These are phyloP conservation scores for Calcarisporium arbuscula DNA, from an alignment of 2,329 filamentous ascomycete genomes.

Conservation along the genomic window DNA sequence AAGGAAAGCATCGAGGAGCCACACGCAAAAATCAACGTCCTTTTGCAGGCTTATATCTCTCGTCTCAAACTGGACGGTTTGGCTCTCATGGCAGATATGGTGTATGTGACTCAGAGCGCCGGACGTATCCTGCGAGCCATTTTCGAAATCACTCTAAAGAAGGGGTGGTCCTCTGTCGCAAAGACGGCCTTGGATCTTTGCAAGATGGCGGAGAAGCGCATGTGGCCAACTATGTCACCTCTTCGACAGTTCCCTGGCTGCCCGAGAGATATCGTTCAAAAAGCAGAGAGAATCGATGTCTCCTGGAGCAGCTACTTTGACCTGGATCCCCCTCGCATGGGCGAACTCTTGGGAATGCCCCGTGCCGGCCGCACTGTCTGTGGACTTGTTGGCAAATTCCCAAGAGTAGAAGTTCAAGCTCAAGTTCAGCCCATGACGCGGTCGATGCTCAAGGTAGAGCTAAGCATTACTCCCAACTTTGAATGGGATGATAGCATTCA, in stretches of 20 bases:
- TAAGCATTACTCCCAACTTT: conserved; percentile 90
- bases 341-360: conserved; percentile 84
- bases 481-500: conserved; percentile 91
- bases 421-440: conserved; percentile 92
- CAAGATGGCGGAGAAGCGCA: conserved; percentile 98
- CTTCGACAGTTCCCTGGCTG: conserved; percentile 83
- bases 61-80: conserved; percentile 88
- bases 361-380: conserved; percentile 84
- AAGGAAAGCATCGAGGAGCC: conserved; percentile 97
- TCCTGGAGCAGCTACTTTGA: conserved; percentile 93
- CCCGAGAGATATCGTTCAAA: conserved; percentile 78
- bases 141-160: conserved; percentile 95
- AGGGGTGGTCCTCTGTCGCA: conserved; percentile 90
- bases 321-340: conserved; percentile 92
- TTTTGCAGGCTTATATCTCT: conserved; percentile 94
- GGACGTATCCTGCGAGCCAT: conserved; percentile 92
- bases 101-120: conserved; percentile 96
- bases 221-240: conserved; percentile 99
- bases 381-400: conserved; percentile 83
- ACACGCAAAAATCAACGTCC: conserved; percentile 95
- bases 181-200: conserved; percentile 90
- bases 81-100: conserved; percentile 95
- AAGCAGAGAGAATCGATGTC: conserved; percentile 91
- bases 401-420: conserved; percentile 84
- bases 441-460: conserved; percentile 83